Conservation (phyloP, 805 yeast genomes). For the Scheffersomyces ergatensis region DNA sequence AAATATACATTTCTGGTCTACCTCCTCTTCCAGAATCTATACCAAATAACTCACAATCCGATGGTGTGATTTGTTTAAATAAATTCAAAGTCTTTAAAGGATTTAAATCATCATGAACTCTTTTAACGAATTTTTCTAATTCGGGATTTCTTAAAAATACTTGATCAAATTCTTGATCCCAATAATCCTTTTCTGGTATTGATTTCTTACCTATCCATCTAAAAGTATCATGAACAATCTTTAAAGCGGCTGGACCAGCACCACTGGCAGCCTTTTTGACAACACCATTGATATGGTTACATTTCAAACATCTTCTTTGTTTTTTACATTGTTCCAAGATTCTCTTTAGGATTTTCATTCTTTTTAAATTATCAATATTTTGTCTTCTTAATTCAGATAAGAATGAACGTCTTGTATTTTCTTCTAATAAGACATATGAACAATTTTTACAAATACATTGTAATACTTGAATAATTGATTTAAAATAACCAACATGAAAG, state of each 20-base stretch:
- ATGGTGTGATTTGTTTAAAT: slow-evolving; percentile 80
- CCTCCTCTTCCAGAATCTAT: slow-evolving; percentile 85
- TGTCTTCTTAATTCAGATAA: slow-evolving; percentile 82
- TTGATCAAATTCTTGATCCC: slow-evolving; percentile 84
- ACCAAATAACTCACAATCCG: slow-evolving; percentile 91
- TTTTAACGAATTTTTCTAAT: slow-evolving; percentile 76
- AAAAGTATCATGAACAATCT: slow-evolving; percentile 92
- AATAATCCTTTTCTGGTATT: slow-evolving; percentile 76
- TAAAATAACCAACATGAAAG: slow-evolving; percentile 96
- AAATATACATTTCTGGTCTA: slow-evolving; percentile 92
- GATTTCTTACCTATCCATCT: slow-evolving; percentile 92
- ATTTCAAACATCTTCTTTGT: slow-evolving; percentile 83
- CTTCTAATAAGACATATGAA: slow-evolving; percentile 73
- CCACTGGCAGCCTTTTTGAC: slow-evolving; percentile 95
- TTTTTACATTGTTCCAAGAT: slow-evolving; percentile 92
- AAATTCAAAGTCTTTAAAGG: slow-evolving; percentile 85
- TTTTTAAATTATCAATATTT: slow-evolving; percentile 81
- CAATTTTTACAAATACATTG: slow-evolving; percentile 92
- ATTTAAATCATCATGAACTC: slow-evolving; percentile 90
- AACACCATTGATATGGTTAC: slow-evolving; percentile 92
- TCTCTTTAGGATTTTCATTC: slow-evolving; percentile 84
- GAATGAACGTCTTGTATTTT: slow-evolving; percentile 64
- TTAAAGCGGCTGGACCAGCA: slow-evolving; percentile 88
- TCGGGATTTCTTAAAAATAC: slow-evolving; percentile 81
- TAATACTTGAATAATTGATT: slow-evolving; percentile 80